These are phyloP conservation scores for Didymella arachidicola DNA, from an alignment of 2,329 filamentous ascomycete species.

Conservation along the genomic window DNA sequence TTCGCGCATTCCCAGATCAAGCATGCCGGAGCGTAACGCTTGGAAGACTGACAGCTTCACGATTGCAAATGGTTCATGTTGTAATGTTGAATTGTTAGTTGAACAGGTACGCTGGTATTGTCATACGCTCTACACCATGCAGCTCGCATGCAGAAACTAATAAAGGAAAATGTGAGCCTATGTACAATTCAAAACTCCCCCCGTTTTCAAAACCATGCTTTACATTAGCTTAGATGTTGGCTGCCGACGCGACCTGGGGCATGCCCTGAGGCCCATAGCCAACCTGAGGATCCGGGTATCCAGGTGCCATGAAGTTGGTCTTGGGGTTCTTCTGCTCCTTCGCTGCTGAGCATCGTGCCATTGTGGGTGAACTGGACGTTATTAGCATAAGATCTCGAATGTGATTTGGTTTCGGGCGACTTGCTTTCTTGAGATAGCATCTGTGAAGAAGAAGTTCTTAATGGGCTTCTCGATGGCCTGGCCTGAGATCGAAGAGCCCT, in stretches of 20 bases:
- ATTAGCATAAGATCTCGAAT: conserved; percentile 20
- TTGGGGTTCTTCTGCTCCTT: conserved; percentile 70
- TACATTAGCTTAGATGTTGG: conserved; percentile 33
- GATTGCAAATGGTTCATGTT: no score
- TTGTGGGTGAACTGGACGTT: conserved; percentile 83
- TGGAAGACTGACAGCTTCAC: neutral
- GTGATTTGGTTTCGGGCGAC: conserved; percentile 40
- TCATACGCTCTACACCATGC: conserved; percentile 34
- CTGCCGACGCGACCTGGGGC: conserved; percentile 32
- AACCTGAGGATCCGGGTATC: conserved; percentile 53
- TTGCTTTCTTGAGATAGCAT: conserved; percentile 94
- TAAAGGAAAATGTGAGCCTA: conserved; percentile 39
- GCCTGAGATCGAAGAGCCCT: conserved; percentile 77
- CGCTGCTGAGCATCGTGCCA: conserved; percentile 95
- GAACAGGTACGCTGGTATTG: conserved; percentile 33
- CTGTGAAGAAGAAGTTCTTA: conserved; percentile 98
- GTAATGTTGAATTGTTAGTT: conserved; percentile 1
- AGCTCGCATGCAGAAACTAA: conserved; percentile 29
- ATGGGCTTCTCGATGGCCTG: conserved; percentile 82
- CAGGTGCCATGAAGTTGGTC: conserved; percentile 62
- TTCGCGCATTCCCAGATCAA: conserved; percentile 5
- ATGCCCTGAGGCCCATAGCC: conserved; percentile 48
- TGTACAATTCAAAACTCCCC: conserved; percentile 39
- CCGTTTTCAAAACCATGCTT: conserved; percentile 23
- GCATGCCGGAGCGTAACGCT: neutral